These are phyloP conservation scores for Penicillium hesseltinei DNA, from an alignment of 2,329 filamentous ascomycete genomes.

Conservation along the genomic window DNA sequence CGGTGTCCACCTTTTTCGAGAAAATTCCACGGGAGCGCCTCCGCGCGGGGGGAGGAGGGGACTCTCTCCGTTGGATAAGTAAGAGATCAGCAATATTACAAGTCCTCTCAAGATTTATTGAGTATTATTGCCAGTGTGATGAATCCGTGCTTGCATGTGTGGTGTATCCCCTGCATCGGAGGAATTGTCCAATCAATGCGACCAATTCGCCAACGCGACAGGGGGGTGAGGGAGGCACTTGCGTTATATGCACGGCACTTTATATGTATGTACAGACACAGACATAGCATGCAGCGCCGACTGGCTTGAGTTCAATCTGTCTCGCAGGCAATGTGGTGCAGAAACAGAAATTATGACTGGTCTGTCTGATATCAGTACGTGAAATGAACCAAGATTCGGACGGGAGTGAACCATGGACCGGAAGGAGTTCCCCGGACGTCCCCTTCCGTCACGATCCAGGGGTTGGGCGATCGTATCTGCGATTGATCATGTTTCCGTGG, in stretches of 20 bases:
- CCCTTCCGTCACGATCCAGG: constrained; percentile 13
- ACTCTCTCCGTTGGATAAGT: not conserved
- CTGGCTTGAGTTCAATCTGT: not conserved
- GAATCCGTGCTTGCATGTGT: not conserved
- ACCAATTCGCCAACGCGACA: not conserved
- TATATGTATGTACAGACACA: constrained; percentile 1
- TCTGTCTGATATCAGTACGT: constrained; percentile 10
- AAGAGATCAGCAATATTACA: not conserved
- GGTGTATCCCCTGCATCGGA: constrained; percentile 12
- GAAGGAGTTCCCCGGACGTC: constrained; percentile 17
- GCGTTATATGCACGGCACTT: constrained; percentile 1
- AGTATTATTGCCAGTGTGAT: constrained; percentile 3
- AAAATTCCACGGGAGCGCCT: constrained; percentile 22
- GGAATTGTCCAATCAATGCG: constrained; percentile 2
- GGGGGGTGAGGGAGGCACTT: not conserved
- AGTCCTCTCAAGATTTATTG: not conserved
- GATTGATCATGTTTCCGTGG: constrained; percentile 5
- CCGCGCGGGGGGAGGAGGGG: constrained; percentile 13
- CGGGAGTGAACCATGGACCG: constrained; percentile 27
- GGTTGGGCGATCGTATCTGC: constrained; percentile 9
- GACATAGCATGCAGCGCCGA: not conserved
- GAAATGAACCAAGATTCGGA: constrained; percentile 11
- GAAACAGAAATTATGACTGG: not conserved
- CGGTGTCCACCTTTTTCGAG: constrained; percentile 23
- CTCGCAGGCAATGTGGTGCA: not conserved